A percentile compares a stretch with the other conserved stretches of the same genome.
Conservation (phyloP, 768 basidiomycete species). For the Pleurotus sapidus region DNA sequence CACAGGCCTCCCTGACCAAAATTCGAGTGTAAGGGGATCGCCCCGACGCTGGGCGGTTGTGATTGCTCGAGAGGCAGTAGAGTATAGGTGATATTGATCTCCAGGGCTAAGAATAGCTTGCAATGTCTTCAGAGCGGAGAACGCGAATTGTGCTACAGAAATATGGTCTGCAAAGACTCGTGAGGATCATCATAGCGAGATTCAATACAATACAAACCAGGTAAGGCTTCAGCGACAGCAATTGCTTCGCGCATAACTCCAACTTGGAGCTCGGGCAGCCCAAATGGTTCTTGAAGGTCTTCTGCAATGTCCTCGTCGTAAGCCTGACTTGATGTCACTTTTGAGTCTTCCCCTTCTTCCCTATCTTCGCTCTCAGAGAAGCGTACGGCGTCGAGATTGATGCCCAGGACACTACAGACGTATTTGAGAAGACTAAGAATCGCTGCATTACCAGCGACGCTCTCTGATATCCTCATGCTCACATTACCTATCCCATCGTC, state of each 20-base stretch:
- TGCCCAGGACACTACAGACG: constrained; percentile 76
- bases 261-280: constrained; percentile 95
- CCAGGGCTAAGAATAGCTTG: constrained; percentile 62
- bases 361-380: neutral
- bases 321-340: neutral
- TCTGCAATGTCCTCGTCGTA: constrained; percentile 41
- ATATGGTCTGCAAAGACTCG: constrained; percentile 59
- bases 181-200: neutral
- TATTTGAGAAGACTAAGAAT: constrained; percentile 72
- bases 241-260: constrained; percentile 93
- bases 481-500: constrained; percentile 54
- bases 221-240: constrained; percentile 85
- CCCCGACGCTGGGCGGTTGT: constrained; percentile 77
- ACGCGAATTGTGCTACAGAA: constrained; percentile 82
- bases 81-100: constrained; percentile 81
- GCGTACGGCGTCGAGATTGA: constrained; percentile 73
- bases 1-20: constrained; percentile 84
- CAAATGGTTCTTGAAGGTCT: constrained; percentile 55
- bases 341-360: neutral
- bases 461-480: constrained; percentile 71
- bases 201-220: constrained; percentile 50
- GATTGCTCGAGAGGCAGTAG: constrained; percentile 70
- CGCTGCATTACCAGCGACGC: constrained; percentile 76
- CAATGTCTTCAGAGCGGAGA: constrained; percentile 80
- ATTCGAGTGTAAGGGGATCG: constrained; percentile 65